Evolutionary conservation across 495 filamentous ascomycete genomes (phyloP).

Genomic region (Neurospora intermedia): DNA sequence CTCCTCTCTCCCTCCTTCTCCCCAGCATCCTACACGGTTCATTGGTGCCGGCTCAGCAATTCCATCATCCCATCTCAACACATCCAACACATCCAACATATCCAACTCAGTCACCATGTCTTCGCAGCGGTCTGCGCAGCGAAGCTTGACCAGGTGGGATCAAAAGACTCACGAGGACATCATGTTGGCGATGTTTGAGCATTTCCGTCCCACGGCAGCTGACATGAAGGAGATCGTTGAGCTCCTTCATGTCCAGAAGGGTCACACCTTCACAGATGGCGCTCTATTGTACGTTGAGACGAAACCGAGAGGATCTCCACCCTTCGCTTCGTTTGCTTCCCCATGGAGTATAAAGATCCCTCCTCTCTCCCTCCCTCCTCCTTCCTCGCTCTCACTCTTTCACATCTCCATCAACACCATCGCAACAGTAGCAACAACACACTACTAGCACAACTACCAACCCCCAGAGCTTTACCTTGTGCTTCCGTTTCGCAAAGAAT

Average conservation of each 20-base stretch:
- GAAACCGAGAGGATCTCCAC: neutral
- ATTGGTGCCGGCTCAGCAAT: neutral
- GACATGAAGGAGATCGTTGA: slow-evolving; percentile 12
- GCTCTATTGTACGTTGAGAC: slow-evolving; percentile 21
- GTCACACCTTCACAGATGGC: slow-evolving; percentile 15
- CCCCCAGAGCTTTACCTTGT: neutral
- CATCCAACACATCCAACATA: neutral
- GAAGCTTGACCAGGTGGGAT: slow-evolving; percentile 14
- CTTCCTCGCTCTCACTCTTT: neutral
- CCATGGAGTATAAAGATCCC: neutral
- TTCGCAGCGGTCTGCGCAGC: neutral
- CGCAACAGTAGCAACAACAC: neutral
- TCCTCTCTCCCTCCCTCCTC: neutral
- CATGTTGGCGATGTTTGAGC: slow-evolving; percentile 12
- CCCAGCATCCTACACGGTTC: neutral
- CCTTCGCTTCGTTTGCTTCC: neutral
- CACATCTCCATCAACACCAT: neutral
- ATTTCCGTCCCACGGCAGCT: slow-evolving; percentile 8
- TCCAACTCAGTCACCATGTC: slow-evolving; percentile 5
- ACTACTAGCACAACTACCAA: neutral
- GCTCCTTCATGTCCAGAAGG: slow-evolving; percentile 9
- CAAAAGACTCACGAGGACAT: slow-evolving; percentile 14
- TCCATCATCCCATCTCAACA: neutral
- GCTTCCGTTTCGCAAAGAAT: neutral
- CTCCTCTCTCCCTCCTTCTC: neutral